These are phyloP conservation scores for Daldinia childiae DNA, from an alignment of 495 filamentous ascomycete species.

Conservation along the genomic window DNA sequence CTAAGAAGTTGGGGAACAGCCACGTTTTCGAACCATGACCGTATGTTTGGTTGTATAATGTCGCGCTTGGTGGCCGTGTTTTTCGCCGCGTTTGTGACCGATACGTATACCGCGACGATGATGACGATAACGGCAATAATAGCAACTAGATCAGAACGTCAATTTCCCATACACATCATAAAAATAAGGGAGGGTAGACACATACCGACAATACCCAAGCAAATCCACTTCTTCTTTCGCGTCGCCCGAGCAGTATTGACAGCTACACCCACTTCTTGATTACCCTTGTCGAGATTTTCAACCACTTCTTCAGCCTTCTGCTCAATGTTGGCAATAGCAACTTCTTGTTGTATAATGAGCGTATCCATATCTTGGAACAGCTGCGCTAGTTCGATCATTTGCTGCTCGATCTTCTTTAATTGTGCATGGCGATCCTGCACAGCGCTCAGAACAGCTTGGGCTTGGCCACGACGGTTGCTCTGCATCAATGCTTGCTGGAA, in stretches of 20 bases:
- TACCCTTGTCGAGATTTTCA: conserved; percentile 80
- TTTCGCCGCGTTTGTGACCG: conserved; percentile 40
- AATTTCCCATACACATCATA: conserved; percentile 14
- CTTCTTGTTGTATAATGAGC: conserved; percentile 84
- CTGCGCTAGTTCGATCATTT: conserved; percentile 83
- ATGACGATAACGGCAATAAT: conserved; percentile 63
- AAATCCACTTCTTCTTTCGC: conserved; percentile 98
- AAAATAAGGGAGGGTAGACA: conserved; percentile 54
- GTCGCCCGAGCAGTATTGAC: conserved; percentile 80
- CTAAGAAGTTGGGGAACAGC: conserved; percentile 32
- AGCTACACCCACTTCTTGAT: conserved; percentile 78
- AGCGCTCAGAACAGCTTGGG: conserved; percentile 76
- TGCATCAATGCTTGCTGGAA: conserved; percentile 83
- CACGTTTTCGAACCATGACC: conserved; percentile 26
- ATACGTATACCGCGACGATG: conserved; percentile 58
- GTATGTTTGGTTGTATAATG: conserved; percentile 37
- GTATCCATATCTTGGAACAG: conserved; percentile 87
- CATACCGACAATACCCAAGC: conserved; percentile 82
- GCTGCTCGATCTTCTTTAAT: conserved; percentile 88
- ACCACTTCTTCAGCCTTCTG: conserved; percentile 80
- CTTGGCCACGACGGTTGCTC: conserved; percentile 79
- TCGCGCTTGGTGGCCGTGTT: conserved; percentile 34
- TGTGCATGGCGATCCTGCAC: conserved; percentile 86
- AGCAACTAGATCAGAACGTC: conserved; percentile 49
- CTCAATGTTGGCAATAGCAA: conserved; percentile 78